Base-by-base conservation (phyloP, 306 rosid species). In the Citrullus colocynthis region DNA sequence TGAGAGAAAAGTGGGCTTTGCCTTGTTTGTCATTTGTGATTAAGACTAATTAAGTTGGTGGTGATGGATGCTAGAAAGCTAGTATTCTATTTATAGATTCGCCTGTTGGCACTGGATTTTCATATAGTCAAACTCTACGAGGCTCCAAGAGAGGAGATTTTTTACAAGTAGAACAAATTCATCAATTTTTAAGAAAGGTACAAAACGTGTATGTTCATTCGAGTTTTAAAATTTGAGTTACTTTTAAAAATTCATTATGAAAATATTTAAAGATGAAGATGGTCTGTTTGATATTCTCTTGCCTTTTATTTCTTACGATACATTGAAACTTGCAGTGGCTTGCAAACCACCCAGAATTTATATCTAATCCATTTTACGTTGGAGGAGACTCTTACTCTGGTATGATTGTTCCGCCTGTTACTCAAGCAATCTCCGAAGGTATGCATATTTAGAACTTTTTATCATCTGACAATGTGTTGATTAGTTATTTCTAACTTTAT, bases 341-440 rank as follows among this genome's bases (percentile, higher is more conserved):
- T 74, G 57, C 83, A 42, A 85, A 80, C 79, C 97, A 91, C 78
- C 89, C 93, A 17, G 80, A 83, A 67, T 91, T 91, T 72, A 77
- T 59, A 2, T 34, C 89, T 1, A 87, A 87, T 76, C 79, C 87
- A 21, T 41, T 88, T 39, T 91, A 89, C 45, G 71, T 93, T 0
- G 92, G 86, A 8, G 97, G 98, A 8, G 96, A 87, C 74, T 93
- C 98, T 0, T 91, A 87, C 75, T 78, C 96, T 18, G 98, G 98
- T 24, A 83, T 91, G 66, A 75, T 85, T 51, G 28, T 89, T 37
- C 98, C 98, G 2, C 64, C 9, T 24, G 72, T 93, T 71, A 87
- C 74, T 32, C 86, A 86, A 70, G 78, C 85, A 80, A 87, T 93
- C 78, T 77, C 78, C 59, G 85, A 69, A 78, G 98, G 97, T 91